Percentiles rank a stretch among this genome's conserved stretches.
Evolutionary conservation across 2,329 filamentous ascomycete genomes (phyloP).

Genomic region (Penicillium sp.): DNA sequence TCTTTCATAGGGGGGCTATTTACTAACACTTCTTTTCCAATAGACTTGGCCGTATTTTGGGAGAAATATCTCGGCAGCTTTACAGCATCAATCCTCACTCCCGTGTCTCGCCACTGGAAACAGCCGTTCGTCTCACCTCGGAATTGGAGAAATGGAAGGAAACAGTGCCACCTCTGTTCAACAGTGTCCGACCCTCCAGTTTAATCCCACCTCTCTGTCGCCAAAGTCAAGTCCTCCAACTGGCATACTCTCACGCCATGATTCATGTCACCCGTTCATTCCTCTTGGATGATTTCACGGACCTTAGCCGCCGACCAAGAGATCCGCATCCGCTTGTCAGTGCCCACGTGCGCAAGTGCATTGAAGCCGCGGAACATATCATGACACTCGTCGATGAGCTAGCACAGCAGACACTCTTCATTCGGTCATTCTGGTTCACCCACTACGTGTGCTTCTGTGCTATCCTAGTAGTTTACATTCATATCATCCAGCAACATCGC

Average conservation of each 20-base stretch:
- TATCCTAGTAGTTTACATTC: constrained; percentile 47
- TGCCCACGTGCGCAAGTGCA: constrained; percentile 48
- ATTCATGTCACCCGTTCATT: constrained; percentile 45
- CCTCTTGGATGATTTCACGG: constrained; percentile 42
- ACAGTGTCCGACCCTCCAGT: constrained; percentile 40
- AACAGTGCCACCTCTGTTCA: constrained; percentile 40
- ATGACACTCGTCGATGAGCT: constrained; percentile 41
- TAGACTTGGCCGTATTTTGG: constrained; percentile 56
- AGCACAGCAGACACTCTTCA: constrained; percentile 40
- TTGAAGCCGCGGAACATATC: constrained; percentile 48
- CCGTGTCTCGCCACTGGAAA: constrained; percentile 36
- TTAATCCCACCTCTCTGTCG: constrained; percentile 43
- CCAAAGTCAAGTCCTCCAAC: constrained; percentile 44
- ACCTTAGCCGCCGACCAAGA: constrained; percentile 36
- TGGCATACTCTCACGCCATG: constrained; percentile 45
- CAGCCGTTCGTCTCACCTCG: constrained; percentile 37
- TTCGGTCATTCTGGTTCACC: constrained; percentile 49
- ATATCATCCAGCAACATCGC: constrained; percentile 46
- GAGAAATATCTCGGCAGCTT: constrained; percentile 52
- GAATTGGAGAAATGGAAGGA: constrained; percentile 44
- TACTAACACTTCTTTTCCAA: background rate
- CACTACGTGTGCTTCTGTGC: constrained; percentile 50
- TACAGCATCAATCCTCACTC: constrained; percentile 40
- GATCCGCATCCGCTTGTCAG: constrained; percentile 37
- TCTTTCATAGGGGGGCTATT: background rate